Evolutionary conservation across 2,329 filamentous ascomycete species (phyloP), one percentile per base, ranked within the genome.

Genomic region (Onygenales sp.): DNA sequence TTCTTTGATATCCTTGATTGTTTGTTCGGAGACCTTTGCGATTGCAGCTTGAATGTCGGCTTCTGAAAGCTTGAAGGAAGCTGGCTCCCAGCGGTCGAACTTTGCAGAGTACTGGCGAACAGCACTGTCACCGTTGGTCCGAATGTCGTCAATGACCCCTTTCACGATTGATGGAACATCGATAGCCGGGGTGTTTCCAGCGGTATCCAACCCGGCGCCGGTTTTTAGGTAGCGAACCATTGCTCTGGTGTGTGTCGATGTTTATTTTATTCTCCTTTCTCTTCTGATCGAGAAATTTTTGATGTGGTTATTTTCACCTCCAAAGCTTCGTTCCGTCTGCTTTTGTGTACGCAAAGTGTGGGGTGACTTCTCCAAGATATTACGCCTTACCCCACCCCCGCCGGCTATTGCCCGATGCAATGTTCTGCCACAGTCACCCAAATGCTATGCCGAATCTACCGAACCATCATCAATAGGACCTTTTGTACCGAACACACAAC

Each of bases 11-110:
- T 80, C 79, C 31, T 67, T 58, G 67, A 83, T 68, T 61, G 71
- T 74, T 59, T 80, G 77, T 8, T 66, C 58, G 0, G 75, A 67
- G 0, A 77, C 70, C 13, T 66, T 62, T 1, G 71, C 61, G n/a
- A 79, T 74, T 39, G 70, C 67, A 1, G 70, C 62, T 9, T 74
- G 62, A 40, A 79, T 79, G 14, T 79, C 67, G 1, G 58, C 58
- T 2, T 63, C 52, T 0, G 74, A 76, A 3, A 80, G 70, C 55
- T 72, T 75, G 67, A 79, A 80, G 1, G 69, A 71, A 0, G 61
- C 37, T 0, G 77, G 77, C 1, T 69, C 69, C 77, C 78, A 81
- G 53, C 75, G 74, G 61, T 80, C 77, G 53, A 80, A 81, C 56
- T 77, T 75, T 51, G 77, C 70, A 1, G 73, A 77, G 61, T 79